These are phyloP conservation scores for Heterobasidion annosum DNA, from an alignment of 1,284 basidiomycete genomes.

Conservation along the genomic window DNA sequence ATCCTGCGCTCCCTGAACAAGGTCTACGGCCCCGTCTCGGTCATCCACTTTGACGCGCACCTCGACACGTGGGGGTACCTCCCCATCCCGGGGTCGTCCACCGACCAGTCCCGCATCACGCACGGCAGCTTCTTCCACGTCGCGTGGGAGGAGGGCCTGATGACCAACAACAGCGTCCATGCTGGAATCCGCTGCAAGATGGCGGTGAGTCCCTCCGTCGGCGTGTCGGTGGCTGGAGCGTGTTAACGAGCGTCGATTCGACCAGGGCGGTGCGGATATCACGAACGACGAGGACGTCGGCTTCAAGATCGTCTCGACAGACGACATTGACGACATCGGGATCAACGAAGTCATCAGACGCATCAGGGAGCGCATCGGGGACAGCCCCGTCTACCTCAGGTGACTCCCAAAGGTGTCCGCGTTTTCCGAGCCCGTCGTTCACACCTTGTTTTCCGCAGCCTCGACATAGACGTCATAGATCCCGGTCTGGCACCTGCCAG, in stretches of 20 bases:
- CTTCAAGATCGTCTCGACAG: constrained; percentile 64
- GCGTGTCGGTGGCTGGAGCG: background rate
- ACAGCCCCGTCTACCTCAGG: constrained; percentile 71
- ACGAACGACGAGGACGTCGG: constrained; percentile 56
- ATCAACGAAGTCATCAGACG: constrained; percentile 49
- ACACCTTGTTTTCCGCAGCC: constrained; percentile 18
- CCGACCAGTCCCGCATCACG: constrained; percentile 56
- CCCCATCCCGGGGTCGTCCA: constrained; percentile 40
- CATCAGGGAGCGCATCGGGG: constrained; percentile 56
- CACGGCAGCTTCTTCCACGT: constrained; percentile 75
- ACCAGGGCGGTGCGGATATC: constrained; percentile 49
- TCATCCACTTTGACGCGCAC: constrained; percentile 80
- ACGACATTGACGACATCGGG: constrained; percentile 69
- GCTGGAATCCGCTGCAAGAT: constrained; percentile 74
- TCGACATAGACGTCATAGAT: constrained; percentile 78
- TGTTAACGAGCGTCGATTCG: background rate
- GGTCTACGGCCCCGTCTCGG: constrained; percentile 67
- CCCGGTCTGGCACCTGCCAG: constrained; percentile 74
- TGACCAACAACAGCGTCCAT: constrained; percentile 66
- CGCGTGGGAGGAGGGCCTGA: constrained; percentile 64
- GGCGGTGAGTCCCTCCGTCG: constrained; percentile 27
- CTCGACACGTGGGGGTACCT: constrained; percentile 49
- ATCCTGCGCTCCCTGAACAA: constrained; percentile 66
- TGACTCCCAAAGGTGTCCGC: constrained; percentile 10
- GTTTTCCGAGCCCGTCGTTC: background rate